Percentiles rank a stretch among this genome's conserved stretches.
Evolutionary conservation across 129 eudicot species (phyloP).

Genomic region (Calendula officinalis): DNA sequence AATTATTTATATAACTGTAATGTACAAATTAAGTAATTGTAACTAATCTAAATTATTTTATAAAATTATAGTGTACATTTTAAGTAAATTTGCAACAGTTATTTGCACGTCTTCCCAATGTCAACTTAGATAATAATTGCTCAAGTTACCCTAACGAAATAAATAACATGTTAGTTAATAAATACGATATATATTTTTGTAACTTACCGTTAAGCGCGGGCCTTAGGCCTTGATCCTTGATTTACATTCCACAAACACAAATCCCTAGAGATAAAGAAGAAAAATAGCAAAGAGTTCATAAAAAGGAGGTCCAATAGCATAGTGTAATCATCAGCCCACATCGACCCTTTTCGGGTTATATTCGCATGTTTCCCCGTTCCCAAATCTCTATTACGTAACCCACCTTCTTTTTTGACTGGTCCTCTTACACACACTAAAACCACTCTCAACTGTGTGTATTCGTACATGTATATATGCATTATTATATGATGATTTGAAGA

Average conservation of each 20-base stretch:
- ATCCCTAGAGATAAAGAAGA: slow-evolving; percentile 28
- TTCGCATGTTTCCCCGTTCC: slow-evolving; percentile 17
- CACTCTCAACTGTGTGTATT: slow-evolving; percentile 11
- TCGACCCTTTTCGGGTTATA: slow-evolving; percentile 24
- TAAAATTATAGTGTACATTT: too few species aligned
- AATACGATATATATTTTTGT: too few species aligned
- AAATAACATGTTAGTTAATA: too few species aligned
- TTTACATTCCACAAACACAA: slow-evolving; percentile 31
- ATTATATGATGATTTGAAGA: slow-evolving; percentile 18
- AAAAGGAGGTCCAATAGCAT: slow-evolving; percentile 29
- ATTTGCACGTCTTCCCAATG: too few species aligned
- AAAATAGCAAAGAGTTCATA: slow-evolving; percentile 21
- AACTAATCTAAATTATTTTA: too few species aligned
- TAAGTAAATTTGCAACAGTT: too few species aligned
- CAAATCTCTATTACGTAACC: slow-evolving; percentile 1
- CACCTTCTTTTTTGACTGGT: slow-evolving; percentile 29
- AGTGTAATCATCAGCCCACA: slow-evolving; percentile 23
- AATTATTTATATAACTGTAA: too few species aligned
- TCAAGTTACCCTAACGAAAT: too few species aligned
- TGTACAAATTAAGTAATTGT: too few species aligned
- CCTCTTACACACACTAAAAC: slow-evolving; percentile 10
- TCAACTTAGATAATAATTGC: too few species aligned
- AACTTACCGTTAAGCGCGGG: too few species aligned
- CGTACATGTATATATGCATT: slow-evolving; percentile 1
- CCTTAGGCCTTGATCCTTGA: too few species aligned